Percentiles rank a stretch among this genome's conserved stretches.
Evolutionary conservation across 768 basidiomycete species (phyloP).

Genomic region (Neoboletus brunneissimus): DNA sequence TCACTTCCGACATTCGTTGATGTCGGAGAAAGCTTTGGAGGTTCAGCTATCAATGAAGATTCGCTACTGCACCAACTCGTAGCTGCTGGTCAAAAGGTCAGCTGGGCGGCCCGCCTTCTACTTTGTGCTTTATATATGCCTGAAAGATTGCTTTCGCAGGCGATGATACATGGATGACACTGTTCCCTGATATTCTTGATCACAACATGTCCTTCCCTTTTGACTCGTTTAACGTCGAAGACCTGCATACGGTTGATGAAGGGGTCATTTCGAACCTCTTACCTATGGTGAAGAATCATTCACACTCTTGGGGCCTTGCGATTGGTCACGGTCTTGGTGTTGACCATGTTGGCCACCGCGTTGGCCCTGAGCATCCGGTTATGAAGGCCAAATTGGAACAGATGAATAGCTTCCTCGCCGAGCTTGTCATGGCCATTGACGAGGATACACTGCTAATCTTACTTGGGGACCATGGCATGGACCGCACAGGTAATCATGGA

Average conservation of each 20-base stretch:
- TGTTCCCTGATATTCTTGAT: conserved; percentile 77
- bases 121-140: conserved; percentile 1
- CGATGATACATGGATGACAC: conserved; percentile 93
- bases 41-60: conserved; percentile 82
- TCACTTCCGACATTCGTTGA: conserved; percentile 95
- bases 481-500: conserved; percentile 89
- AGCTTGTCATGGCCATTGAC: conserved; percentile 72
- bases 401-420: conserved; percentile 77
- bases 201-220: conserved; percentile 77
- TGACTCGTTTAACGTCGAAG: conserved; percentile 98
- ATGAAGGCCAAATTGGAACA: conserved; percentile 86
- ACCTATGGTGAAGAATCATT: conserved; percentile 59
- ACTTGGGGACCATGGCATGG: conserved; percentile 98
- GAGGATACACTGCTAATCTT: conserved; percentile 90
- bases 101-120: background rate
- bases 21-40: conserved; percentile 90
- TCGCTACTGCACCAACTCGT: conserved; percentile 76
- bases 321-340: conserved; percentile 94
- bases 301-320: conserved; percentile 75
- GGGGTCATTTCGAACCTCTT: conserved; percentile 85
- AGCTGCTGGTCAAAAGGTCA: conserved; percentile 57
- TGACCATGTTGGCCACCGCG: conserved; percentile 93
- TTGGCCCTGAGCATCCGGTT: conserved; percentile 83
- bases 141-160: conserved; percentile 84
- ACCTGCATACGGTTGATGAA: conserved; percentile 91